A percentile compares a stretch with the other conserved stretches of the same genome.
Conservation (phyloP, 306 rosid genomes). For the Crotalaria pallida region DNA sequence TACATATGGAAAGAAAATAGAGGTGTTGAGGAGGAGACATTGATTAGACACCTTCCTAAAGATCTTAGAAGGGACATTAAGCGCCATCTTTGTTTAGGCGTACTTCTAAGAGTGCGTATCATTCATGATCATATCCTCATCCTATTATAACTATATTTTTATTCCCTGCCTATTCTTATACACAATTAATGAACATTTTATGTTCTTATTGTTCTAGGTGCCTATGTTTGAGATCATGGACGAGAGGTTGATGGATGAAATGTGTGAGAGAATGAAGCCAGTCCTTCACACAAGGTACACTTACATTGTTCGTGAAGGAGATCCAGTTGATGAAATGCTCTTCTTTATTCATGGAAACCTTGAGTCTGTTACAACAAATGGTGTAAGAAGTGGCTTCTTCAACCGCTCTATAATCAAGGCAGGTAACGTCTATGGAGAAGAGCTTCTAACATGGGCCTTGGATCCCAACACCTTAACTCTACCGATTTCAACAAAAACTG, state of each 20-base stretch:
- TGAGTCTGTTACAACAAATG: constrained; percentile 52
- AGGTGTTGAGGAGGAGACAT: constrained; percentile 73
- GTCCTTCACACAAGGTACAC: constrained; percentile 63
- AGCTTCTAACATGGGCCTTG: constrained; percentile 92
- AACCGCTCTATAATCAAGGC: constrained; percentile 48
- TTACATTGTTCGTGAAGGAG: constrained; percentile 69
- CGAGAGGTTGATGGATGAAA: constrained; percentile 61
- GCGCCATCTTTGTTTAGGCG: constrained; percentile 70
- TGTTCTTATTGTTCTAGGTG: constrained; percentile 40
- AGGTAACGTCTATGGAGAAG: constrained; percentile 95
- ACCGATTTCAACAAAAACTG: constrained; percentile 76
- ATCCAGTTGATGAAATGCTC: constrained; percentile 88
- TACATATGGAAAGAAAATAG: constrained; percentile 94
- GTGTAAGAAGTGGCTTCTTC: constrained; percentile 72
- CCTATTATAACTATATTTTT: background rate
- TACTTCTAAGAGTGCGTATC: constrained; percentile 56
- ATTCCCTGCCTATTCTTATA: background rate
- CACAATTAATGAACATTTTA: background rate
- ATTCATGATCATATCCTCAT: background rate
- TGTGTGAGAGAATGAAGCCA: constrained; percentile 75
- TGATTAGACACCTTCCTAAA: constrained; percentile 73
- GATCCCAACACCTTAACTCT: constrained; percentile 56
- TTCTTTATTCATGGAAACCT: constrained; percentile 76
- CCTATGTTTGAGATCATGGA: constrained; percentile 67
- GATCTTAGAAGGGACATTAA: constrained; percentile 85